These are phyloP conservation scores for Pelargonium fulgidum DNA, from an alignment of 441 rosid genomes.

Conservation along the genomic window DNA sequence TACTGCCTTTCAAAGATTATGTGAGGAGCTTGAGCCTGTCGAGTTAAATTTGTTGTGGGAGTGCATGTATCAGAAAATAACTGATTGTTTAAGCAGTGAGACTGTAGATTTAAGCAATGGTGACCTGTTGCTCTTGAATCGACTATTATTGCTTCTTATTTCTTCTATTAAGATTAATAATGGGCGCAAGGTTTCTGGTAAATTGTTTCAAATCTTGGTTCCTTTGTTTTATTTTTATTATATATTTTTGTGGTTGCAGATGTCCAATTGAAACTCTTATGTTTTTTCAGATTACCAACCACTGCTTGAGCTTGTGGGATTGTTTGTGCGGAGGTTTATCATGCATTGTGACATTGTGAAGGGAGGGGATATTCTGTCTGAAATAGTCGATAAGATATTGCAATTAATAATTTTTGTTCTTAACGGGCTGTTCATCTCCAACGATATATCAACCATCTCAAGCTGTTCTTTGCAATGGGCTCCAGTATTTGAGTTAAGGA, in stretches of 20 bases:
- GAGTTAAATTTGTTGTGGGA: conserved; percentile 53
- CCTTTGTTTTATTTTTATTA: conserved; percentile 18
- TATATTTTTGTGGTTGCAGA: conserved; percentile 10
- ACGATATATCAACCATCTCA: conserved; percentile 38
- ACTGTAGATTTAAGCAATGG: conserved; percentile 4
- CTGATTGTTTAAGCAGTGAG: conserved; percentile 28
- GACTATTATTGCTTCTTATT: conserved; percentile 51
- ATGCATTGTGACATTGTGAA: conserved; percentile 27
- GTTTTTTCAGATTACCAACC: conserved; percentile 53
- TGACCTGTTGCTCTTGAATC: conserved; percentile 36
- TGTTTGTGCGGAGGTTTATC: conserved; percentile 38
- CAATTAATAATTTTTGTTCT: conserved; percentile 59
- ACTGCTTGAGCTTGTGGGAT: conserved; percentile 44
- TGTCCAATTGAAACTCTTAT: conserved; percentile 17
- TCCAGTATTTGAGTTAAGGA: conserved; percentile 54
- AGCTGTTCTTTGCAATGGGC: conserved; percentile 55
- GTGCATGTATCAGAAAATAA: conserved; percentile 50
- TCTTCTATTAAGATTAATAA: conserved; percentile 44
- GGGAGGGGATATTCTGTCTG: conserved; percentile 36
- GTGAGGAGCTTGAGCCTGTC: conserved; percentile 49
- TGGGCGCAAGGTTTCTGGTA: conserved; percentile 50
- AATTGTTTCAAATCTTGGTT: conserved; percentile 17
- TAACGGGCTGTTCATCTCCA: conserved; percentile 36
- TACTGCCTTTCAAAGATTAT: conserved; percentile 51
- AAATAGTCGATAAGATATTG: conserved; percentile 55